Evolutionary conservation across 225 moss, liverwort and hornwort genomes (phyloP), one percentile per base, ranked within the genome.

Genomic region (Polytrichum formosum): DNA sequence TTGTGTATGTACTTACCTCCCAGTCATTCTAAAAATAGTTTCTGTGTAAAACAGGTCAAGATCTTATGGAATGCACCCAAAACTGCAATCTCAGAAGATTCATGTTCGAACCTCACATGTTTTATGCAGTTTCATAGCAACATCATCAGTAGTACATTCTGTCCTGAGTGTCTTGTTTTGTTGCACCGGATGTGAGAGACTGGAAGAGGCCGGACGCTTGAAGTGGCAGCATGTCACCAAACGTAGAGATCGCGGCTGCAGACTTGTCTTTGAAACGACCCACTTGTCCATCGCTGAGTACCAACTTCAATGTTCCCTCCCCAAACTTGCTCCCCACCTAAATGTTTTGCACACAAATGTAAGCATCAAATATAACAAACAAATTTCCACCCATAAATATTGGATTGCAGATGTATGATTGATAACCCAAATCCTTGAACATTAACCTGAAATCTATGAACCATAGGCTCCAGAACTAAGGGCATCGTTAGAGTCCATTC

Each of bases 171-270:
- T 88, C 85, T 76, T 82, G 78, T 76, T 96, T 93, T 75, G 68
- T 90, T 72, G 90, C 89, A 80, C 91, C 88, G 63, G 94, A 92
- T 31, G 90, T 80, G 28, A 97, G 56, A 26, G 91, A 92, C 65
- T 94, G 94, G 75, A 97, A 94, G 31, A 97, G 84, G 31, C 92
- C 92, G 72, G 92, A 90, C 61, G 93, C 93, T 82, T 93, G 95
- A 10, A 83, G 81, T 73, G 93, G 95, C 61, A 96, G 77, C 92
- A 94, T 94, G 75, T 94, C 92, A 70, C 94, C 92, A 65, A 97
- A 94, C 30, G 90, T 94, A 63, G 96, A 93, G 75, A 93, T 93
- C 29, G 96, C 96, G 54, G 92, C 93, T 63, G 96, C 93, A 63
- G 89, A 89, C 78, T 90, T 96, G 75, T 90, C 94, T 73, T 88